Evolutionary conservation across 305 asterid genomes (phyloP).

Genomic region (Nicotiana rustica): DNA sequence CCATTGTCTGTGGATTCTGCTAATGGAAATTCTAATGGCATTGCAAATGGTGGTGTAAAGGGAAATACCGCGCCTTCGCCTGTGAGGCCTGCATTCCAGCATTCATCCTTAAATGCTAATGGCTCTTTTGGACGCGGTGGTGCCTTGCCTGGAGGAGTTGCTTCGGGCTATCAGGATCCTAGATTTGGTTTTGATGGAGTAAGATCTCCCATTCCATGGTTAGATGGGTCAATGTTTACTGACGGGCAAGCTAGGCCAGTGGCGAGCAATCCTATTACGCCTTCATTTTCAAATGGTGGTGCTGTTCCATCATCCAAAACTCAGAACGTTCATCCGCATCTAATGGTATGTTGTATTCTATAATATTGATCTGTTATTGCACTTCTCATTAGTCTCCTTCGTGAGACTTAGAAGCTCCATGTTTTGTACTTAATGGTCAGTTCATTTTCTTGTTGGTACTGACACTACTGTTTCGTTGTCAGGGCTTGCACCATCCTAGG

Average conservation of each 20-base stretch:
- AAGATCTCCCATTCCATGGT: constrained; percentile 63
- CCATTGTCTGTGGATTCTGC: constrained; percentile 58
- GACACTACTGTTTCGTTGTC: constrained; percentile 3
- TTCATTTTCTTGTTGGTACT: background rate
- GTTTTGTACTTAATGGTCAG: background rate
- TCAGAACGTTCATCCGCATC: constrained; percentile 47
- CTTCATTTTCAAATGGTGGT: constrained; percentile 48
- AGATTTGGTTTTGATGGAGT: constrained; percentile 64
- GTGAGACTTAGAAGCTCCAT: background rate
- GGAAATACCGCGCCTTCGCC: constrained; percentile 48
- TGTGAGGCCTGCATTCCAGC: constrained; percentile 50
- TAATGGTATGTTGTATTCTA: constrained; percentile 11
- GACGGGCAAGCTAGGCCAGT: constrained; percentile 54
- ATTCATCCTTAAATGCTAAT: constrained; percentile 52
- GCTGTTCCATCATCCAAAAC: constrained; percentile 50
- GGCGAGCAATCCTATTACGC: constrained; percentile 49
- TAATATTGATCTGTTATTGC: background rate
- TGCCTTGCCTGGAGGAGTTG: constrained; percentile 53
- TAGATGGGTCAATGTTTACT: constrained; percentile 54
- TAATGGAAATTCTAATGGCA: constrained; percentile 57
- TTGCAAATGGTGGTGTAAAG: constrained; percentile 51
- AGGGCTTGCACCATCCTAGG: constrained; percentile 50
- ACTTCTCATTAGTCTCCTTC: background rate
- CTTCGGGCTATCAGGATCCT: constrained; percentile 61
- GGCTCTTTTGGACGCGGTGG: constrained; percentile 58